Conservation (phyloP, 495 filamentous ascomycete species). For the Xylaria telfairii region DNA sequence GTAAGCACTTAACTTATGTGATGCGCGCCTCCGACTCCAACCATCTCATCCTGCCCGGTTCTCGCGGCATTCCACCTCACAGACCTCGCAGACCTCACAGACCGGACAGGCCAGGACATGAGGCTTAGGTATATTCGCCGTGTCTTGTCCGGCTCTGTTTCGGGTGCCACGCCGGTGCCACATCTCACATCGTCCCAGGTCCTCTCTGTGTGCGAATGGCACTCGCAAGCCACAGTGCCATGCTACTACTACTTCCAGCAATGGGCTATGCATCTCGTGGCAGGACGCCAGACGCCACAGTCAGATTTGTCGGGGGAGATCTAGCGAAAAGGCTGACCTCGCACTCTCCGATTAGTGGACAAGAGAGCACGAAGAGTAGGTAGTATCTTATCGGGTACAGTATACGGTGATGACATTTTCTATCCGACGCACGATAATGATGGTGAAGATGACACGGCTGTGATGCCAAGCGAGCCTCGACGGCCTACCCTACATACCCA, state of each 20-base stretch:
- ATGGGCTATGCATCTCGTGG: background rate
- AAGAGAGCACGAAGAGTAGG: background rate
- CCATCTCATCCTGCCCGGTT: background rate
- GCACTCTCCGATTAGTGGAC: background rate
- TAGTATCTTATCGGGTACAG: background rate
- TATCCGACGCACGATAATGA: slow-evolving; percentile 13
- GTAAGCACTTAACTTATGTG: slow-evolving; percentile 18
- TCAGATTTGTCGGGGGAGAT: background rate
- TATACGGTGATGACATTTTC: background rate
- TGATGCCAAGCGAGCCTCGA: slow-evolving; percentile 20
- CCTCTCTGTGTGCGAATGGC: background rate
- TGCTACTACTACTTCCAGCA: too few relatives aligned
- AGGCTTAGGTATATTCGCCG: background rate
- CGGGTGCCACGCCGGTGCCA: slow-evolving; percentile 4
- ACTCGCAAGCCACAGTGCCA: background rate
- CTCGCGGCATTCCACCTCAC: background rate
- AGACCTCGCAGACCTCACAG: background rate
- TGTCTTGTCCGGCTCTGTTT: slow-evolving; percentile 8
- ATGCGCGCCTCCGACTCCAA: background rate
- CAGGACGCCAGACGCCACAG: background rate
- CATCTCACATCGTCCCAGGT: slow-evolving; percentile 11
- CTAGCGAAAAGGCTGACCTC: background rate
- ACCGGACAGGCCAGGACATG: background rate
- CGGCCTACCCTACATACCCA: background rate
- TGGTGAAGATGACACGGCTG: slow-evolving; percentile 26